Base-by-base conservation (phyloP, 805 yeast genomes). In the Cyberlindnera mrakii region DNA sequence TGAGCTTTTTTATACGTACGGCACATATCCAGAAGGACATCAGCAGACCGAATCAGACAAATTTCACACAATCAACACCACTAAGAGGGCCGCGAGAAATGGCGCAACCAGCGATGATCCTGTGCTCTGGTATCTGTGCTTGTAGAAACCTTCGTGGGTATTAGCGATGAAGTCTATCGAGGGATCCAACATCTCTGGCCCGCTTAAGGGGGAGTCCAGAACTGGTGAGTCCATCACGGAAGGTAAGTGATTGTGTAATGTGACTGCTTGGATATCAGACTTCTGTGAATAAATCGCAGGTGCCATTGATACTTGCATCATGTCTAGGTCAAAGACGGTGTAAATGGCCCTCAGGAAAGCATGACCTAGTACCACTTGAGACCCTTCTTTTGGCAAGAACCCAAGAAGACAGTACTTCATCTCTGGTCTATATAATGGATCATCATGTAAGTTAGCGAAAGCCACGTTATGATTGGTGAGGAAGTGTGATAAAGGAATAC, bases 251-350 rank as follows among this genome's bases (percentile, higher is more conserved):
- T 39, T 30, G 4, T 10, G 35, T 9, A 42, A 11, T 7, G 49
- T 39, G 10, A 54, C 30, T 32, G 19, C 38, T 32, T 29, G 31
- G 15, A 44, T 15, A 14, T 37, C 38, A 8, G 41, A 37, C 39
- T 38, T 39, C 3, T 16, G 16, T 4, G 52, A 48, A 32, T 45
- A 46, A 3, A 45, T 34, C 4, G 54, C 48, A 4, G 58, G 56
- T 7, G 61, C 61, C 19, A 57, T 29, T 3, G 53, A 48, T 5
- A 57, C 35, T 23, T 53, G 53, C 52, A 51, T 46, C 14, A 35
- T 33, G 38, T 54, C 60, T 8, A 54, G 35, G 40, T 57, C 61
- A 37, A 51, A 57, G 10, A 55, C 57, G 8, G 52, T 46, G 25
- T 57, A 57, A 3, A 45, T 11, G 10, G 50, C 33, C 37, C 50